Base-by-base conservation (phyloP, 2,329 filamentous ascomycete species). In the Metarhizium robertsii region DNA sequence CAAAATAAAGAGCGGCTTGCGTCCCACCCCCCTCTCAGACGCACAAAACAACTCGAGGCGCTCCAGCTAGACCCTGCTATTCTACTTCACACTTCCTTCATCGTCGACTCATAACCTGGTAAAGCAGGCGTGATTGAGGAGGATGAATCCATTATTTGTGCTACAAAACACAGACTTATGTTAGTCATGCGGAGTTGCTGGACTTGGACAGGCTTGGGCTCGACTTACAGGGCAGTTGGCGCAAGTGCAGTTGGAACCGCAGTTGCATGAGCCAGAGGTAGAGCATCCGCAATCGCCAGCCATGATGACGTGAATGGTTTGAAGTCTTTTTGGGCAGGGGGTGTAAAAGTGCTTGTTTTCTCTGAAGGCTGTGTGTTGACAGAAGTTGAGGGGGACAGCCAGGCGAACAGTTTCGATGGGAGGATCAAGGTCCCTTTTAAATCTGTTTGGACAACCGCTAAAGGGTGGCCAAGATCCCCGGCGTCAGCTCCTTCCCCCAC, bases 221-320 rank as follows among this genome's bases (percentile, higher is more conserved):
- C 43, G 30, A 67, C 72, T 64, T 70, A 75, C 73, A 61, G 73
- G 72, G 71, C 73, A 75, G 64, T 66, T 66, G 50, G 65, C 60
- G 61, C 73, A 75, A 60, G 71, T 69, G 72, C 73, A 75, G 66
- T 60, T 46, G 34, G 66, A 63, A 62, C 73, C 73, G 65, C 73
- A 75, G 64, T 65, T 63, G 65, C 73, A 75, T 53, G 69, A 63
- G 61, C 73, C 73, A 58, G 71, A 69, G 53, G 67, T 61, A 61
- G 70, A 62, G 60, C 73, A 75, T 63, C 72, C 72, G 61, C 71
- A 75, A 63, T 67, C 71, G 65, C 25, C 45, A 58, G 66, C 65
- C 73, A 75, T 75, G 61, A 58, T 74, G 65, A 66, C 10, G 34
- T 32, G 34, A 51, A 13, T 49, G 53, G 38, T 42, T 50, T 55